These are phyloP conservation scores for Globisporangium yorkense DNA, from an alignment of 352 stramenopile genomes.

Conservation along the genomic window DNA sequence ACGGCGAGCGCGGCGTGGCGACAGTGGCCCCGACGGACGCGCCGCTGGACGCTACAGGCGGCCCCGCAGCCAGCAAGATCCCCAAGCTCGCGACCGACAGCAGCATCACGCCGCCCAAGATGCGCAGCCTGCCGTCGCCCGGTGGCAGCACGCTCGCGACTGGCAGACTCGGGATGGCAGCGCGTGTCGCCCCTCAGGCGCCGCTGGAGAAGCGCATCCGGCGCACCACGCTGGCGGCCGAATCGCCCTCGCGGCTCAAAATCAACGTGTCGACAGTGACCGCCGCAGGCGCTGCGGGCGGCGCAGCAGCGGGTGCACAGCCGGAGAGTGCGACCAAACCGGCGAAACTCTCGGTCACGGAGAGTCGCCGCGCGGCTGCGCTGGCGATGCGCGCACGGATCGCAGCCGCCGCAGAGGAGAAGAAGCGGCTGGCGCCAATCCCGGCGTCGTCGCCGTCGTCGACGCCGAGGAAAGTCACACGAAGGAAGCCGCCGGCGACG, in stretches of 20 bases:
- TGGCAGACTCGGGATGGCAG: slow-evolving; percentile 36
- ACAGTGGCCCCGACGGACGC: slow-evolving; percentile 5
- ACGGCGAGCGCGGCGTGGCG: slow-evolving; percentile 9
- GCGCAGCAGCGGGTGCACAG: background rate
- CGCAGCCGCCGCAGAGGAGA: slow-evolving; percentile 20
- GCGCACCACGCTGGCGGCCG: slow-evolving; percentile 7
- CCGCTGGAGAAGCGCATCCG: slow-evolving; percentile 11
- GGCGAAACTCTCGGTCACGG: slow-evolving; percentile 23
- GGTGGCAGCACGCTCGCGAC: slow-evolving; percentile 14
- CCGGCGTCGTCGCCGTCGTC: slow-evolving; percentile 6
- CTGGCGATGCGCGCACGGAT: slow-evolving; percentile 31
- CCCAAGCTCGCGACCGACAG: slow-evolving; percentile 5
- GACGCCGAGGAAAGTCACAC: background rate
- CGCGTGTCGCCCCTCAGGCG: slow-evolving; percentile 18
- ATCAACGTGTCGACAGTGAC: background rate
- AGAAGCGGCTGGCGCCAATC: slow-evolving; percentile 14
- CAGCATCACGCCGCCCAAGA: slow-evolving; percentile 19
- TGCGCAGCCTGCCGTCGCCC: slow-evolving; percentile 12
- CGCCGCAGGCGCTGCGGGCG: too few relatives aligned
- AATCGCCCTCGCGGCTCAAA: slow-evolving; percentile 9
- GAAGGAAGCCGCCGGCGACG: slow-evolving; percentile 14
- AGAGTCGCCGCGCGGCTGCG: slow-evolving; percentile 25
- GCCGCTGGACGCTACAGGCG: background rate
- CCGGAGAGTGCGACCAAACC: slow-evolving; percentile 2
- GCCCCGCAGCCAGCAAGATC: slow-evolving; percentile 6